These are phyloP conservation scores for Striga hermonthica DNA, from an alignment of 305 asterid species.

Conservation along the genomic window DNA sequence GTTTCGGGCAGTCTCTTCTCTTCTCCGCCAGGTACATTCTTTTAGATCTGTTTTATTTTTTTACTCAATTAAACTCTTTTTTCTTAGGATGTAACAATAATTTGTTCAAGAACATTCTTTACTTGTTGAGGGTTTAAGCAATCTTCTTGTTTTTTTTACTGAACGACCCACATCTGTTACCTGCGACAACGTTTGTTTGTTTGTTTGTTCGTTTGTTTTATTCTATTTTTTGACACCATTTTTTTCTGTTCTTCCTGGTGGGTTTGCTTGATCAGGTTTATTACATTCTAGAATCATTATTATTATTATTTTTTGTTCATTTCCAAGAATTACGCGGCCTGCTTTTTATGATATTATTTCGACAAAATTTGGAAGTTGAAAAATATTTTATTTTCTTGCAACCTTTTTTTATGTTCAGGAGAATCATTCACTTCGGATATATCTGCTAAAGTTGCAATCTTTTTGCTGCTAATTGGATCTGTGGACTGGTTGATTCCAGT, in stretches of 20 bases:
- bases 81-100: background rate
- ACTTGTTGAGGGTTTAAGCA: conserved; percentile 21
- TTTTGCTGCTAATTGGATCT: conserved; percentile 28
- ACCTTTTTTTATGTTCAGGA: conserved; percentile 30
- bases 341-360: background rate
- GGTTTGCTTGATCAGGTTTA: conserved; percentile 20
- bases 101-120: conserved; percentile 18
- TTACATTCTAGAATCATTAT: background rate
- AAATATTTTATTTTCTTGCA: conserved; percentile 12
- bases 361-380: background rate
- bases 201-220: conserved; percentile 19
- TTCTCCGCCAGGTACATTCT: conserved; percentile 33
- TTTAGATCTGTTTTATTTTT: conserved; percentile 39
- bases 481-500: conserved; percentile 27
- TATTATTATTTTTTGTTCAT: too few relatives aligned
- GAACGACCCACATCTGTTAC: conserved; percentile 6
- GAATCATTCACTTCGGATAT: conserved; percentile 18
- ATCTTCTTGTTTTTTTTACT: background rate
- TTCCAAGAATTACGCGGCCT: background rate
- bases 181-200: background rate
- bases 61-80: conserved; percentile 13
- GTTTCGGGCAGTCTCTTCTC: conserved; percentile 31
- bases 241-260: background rate
- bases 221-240: background rate
- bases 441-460: conserved; percentile 32